Percentiles rank a stretch among this genome's conserved stretches.
phyloP scores from a whole-genome alignment of 208 protist genomes.

The Trypanosoma vivax region DNA sequence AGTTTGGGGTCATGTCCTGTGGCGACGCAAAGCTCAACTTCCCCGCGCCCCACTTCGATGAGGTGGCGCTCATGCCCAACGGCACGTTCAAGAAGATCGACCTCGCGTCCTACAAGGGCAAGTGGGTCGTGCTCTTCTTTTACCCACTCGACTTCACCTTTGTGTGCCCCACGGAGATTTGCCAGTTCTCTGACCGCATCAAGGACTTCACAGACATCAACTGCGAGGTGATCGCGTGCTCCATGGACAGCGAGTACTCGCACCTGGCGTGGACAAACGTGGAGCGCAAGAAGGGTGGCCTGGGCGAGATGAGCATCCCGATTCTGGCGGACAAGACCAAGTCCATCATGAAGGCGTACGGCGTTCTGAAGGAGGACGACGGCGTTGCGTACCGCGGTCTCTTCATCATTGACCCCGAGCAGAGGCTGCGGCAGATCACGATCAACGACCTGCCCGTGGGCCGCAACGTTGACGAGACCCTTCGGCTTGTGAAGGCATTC shows the following conservation, averaged over 20 bases:
- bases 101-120: slow-evolving; percentile 89
- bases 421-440: slow-evolving; percentile 89
- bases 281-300: slow-evolving; percentile 94
- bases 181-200: slow-evolving; percentile 91
- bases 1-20: slow-evolving; percentile 28
- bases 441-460: slow-evolving; percentile 96
- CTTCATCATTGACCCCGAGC: slow-evolving; percentile 94
- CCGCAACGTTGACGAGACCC: slow-evolving; percentile 91
- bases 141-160: slow-evolving; percentile 97
- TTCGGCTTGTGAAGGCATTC: slow-evolving; percentile 94
- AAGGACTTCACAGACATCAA: slow-evolving; percentile 86
- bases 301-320: slow-evolving; percentile 94
- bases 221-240: slow-evolving; percentile 90
- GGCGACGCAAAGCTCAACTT: slow-evolving; percentile 69
- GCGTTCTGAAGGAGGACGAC: slow-evolving; percentile 88
- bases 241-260: slow-evolving; percentile 93
- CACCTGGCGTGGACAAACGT: slow-evolving; percentile 95
- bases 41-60: slow-evolving; percentile 86
- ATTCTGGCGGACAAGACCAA: slow-evolving; percentile 95
- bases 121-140: slow-evolving; percentile 95
- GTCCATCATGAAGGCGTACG: slow-evolving; percentile 88
- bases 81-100: slow-evolving; percentile 92
- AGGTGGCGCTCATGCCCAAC: slow-evolving; percentile 88
- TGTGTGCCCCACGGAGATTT: slow-evolving; percentile 97
- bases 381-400: slow-evolving; percentile 88